Percentiles rank a stretch among this genome's conserved stretches.
Conservation (phyloP, 306 rosid genomes). For the Potentilla sterilis region DNA sequence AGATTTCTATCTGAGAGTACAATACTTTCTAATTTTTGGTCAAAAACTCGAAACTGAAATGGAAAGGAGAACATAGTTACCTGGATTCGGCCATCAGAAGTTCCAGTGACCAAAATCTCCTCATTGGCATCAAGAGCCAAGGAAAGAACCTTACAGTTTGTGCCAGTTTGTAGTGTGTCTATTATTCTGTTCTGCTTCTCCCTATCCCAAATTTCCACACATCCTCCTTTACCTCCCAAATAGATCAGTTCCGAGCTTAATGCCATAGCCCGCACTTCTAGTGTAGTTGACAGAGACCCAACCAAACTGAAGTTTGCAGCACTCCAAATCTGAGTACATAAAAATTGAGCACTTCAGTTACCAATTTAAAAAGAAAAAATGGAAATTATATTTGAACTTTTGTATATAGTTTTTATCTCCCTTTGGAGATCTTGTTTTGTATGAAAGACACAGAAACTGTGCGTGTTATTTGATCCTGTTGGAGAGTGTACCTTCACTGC, state of each 20-base stretch:
- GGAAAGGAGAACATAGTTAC: constrained; percentile 27
- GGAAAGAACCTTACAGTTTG: constrained; percentile 63
- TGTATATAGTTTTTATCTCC: neutral
- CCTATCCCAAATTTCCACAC: constrained; percentile 77
- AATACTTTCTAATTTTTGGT: neutral
- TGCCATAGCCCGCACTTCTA: constrained; percentile 76
- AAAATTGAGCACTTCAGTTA: constrained; percentile 17
- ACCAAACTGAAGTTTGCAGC: constrained; percentile 54
- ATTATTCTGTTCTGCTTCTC: constrained; percentile 57
- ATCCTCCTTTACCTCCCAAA: constrained; percentile 81
- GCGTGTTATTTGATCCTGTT: neutral
- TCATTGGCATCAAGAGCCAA: constrained; percentile 66
- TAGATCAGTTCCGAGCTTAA: constrained; percentile 78
- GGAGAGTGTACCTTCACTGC: constrained; percentile 72
- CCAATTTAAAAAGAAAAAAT: neutral
- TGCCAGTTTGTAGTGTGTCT: constrained; percentile 57
- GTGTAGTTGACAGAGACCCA: constrained; percentile 56
- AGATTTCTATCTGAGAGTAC: neutral
- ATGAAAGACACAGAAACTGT: neutral
- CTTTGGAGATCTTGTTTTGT: neutral
- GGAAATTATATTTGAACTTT: neutral
- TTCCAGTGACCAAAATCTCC: constrained; percentile 73
- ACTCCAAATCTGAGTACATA: constrained; percentile 59
- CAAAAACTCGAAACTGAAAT: neutral
- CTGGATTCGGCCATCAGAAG: constrained; percentile 86